Percentiles rank a stretch among this genome's conserved stretches.
These are phyloP conservation scores for Solanum medicagineum DNA, from an alignment of 257 asterid genomes.

Conservation along the genomic window DNA sequence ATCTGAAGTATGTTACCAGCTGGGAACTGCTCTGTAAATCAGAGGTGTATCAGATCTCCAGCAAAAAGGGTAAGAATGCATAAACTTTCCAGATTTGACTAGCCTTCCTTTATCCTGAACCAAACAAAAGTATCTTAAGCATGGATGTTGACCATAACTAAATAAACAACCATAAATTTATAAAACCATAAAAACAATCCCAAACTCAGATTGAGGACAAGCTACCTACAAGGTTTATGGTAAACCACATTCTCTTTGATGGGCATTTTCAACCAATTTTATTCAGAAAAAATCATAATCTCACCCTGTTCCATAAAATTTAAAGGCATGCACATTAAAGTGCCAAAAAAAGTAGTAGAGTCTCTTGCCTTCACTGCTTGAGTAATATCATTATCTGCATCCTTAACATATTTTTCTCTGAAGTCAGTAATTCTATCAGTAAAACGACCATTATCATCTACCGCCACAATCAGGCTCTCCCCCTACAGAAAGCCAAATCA, in stretches of 20 bases:
- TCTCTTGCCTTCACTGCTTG: conserved; percentile 63
- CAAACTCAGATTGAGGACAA: not conserved
- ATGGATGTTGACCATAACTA: not conserved
- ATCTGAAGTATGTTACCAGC: conserved; percentile 39
- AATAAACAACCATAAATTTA: not conserved
- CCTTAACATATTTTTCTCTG: conserved; percentile 64
- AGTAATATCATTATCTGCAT: conserved; percentile 82
- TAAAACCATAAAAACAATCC: not conserved
- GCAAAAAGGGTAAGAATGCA: conserved; percentile 82
- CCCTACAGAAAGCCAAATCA: conserved; percentile 24
- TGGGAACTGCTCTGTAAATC: conserved; percentile 92
- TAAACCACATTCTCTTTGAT: not conserved
- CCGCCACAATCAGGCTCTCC: conserved; percentile 80
- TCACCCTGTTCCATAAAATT: not conserved
- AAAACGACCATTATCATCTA: conserved; percentile 94
- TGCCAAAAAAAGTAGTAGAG: not conserved
- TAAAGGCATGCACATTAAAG: not conserved
- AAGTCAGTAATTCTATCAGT: conserved; percentile 78
- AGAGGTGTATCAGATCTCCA: conserved; percentile 98
- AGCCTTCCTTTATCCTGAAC: conserved; percentile 71
- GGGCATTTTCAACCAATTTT: not conserved
- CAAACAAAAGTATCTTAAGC: not conserved
- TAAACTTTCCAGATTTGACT: conserved; percentile 73
- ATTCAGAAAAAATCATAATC: not conserved
- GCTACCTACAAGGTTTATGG: not conserved